These are phyloP conservation scores for Sanghuangporus sanghuang DNA, from an alignment of 1,284 basidiomycete genomes.

Conservation along the genomic window DNA sequence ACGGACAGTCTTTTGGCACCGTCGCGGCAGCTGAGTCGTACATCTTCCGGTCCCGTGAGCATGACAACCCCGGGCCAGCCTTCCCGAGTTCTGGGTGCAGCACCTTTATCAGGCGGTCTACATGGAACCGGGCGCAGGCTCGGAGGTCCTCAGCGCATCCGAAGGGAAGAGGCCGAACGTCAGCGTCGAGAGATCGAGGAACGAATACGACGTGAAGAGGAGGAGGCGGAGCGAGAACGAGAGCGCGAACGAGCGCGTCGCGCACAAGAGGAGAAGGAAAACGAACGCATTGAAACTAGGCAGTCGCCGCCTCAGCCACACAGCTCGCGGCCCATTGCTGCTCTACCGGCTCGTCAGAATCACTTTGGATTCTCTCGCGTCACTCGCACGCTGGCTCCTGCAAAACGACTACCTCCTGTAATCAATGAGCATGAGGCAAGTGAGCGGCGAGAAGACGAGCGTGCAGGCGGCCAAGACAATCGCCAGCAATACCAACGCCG, in stretches of 20 bases:
- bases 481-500: conserved; percentile 5
- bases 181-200: conserved; percentile 17
- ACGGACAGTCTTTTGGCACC: conserved; percentile 3
- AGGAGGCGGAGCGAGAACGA: conserved; percentile 12
- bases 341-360: conserved; percentile 9
- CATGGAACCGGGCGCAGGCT: conserved; percentile 13
- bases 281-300: conserved; percentile 6
- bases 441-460: conserved; percentile 3
- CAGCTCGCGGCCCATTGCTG: conserved; percentile 5
- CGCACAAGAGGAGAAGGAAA: conserved; percentile 17
- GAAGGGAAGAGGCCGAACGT: conserved; percentile 16
- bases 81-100: neutral
- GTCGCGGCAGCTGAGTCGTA: conserved; percentile 9
- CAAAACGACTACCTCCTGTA: conserved; percentile 6
- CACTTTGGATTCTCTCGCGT: conserved; percentile 7
- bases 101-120: conserved; percentile 11
- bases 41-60: conserved; percentile 13
- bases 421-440: conserved; percentile 11
- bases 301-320: conserved; percentile 11
- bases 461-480: neutral
- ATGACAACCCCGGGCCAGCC: conserved; percentile 3
- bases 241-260: conserved; percentile 13
- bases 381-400: conserved; percentile 3
- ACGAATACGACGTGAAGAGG: conserved; percentile 6
- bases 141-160: conserved; percentile 16